Base-by-base conservation (phyloP, 208 protist species). In the Leishmania tropica region DNA sequence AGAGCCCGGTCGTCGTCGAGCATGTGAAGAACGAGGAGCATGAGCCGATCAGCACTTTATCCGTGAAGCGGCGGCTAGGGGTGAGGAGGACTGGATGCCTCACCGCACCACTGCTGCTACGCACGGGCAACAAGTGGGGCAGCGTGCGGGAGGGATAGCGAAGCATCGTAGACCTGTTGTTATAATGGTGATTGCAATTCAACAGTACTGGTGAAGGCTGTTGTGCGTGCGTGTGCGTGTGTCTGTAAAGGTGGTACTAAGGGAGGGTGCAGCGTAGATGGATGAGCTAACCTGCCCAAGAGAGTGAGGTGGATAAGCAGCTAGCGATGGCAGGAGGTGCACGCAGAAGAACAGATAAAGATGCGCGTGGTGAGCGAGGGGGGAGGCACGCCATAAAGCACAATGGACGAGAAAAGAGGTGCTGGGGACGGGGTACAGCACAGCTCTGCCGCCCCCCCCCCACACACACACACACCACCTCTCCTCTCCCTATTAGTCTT, bases 1-100 rank as follows among this genome's bases (percentile, higher is more conserved):
- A 98, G 24, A 98, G 85, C 6, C 79, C 87, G 7, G 96, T 74
- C 6, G 90, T 95, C 13, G 93, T 96, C 35, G 85, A 60, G 76
- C 89, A 92, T 7, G 95, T 97, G 21, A 89, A 81, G 35, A 88
- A 76, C 45, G 93, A 78, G 3, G 93, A 89, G 78, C 64, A 86
- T 53, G 92, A 84, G 7, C 95, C 95, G 31, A 98, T 83, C 80
- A 93, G 68, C 15, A 97, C 79, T 76, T 98, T 98, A 84, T 98
- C 95, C n/a, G 91, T 87, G 85, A 92, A 91, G 83, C 72, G 78
- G 42, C 83, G 89, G 35, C 72, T 51, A 13, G 68, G n/a, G 56
- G 37, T 67, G 70, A 51, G 54, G 53, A 84, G 47, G 40, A 40
- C 62, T 11, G 76, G 76, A 65, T 72, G 82, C 73, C 40, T n/a